These are phyloP conservation scores for Setomelanomma holmii DNA, from an alignment of 2,329 filamentous ascomycete genomes.

Conservation along the genomic window DNA sequence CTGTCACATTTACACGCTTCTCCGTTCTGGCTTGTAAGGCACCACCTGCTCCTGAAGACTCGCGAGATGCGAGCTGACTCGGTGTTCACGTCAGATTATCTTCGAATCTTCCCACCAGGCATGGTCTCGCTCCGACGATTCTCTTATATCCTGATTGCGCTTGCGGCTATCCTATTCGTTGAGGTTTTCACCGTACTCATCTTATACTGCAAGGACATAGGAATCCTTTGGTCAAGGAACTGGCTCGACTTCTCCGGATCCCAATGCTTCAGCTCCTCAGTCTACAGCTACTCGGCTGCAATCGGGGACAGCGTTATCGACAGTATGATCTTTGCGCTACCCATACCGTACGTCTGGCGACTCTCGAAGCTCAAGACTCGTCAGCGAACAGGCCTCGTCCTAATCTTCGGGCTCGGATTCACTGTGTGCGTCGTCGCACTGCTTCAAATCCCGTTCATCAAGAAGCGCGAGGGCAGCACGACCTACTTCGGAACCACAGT, in stretches of 20 bases:
- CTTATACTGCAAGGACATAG: slow-evolving; percentile 30
- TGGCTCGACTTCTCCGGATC: slow-evolving; percentile 30
- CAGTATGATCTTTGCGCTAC: slow-evolving; percentile 34
- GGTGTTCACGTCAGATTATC: slow-evolving; percentile 32
- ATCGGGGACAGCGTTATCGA: slow-evolving; percentile 36
- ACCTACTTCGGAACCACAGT: slow-evolving; percentile 35
- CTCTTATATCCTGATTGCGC: slow-evolving; percentile 23
- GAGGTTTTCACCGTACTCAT: slow-evolving; percentile 32
- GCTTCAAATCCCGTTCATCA: slow-evolving; percentile 37
- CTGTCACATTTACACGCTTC: slow-evolving; percentile 42
- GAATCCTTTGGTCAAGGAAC: slow-evolving; percentile 29
- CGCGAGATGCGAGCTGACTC: background rate
- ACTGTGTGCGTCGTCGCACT: slow-evolving; percentile 35
- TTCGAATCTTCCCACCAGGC: slow-evolving; percentile 43
- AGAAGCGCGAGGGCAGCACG: slow-evolving; percentile 20
- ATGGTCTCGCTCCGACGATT: slow-evolving; percentile 23
- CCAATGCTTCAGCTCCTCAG: slow-evolving; percentile 32
- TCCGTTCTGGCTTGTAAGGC: slow-evolving; percentile 32
- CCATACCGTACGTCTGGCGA: slow-evolving; percentile 33
- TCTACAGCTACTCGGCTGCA: slow-evolving; percentile 36
- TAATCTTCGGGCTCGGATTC: slow-evolving; percentile 35
- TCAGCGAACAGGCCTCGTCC: slow-evolving; percentile 29
- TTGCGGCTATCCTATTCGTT: slow-evolving; percentile 26
- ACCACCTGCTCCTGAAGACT: background rate
- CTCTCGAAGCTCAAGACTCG: slow-evolving; percentile 27